phyloP scores from a whole-genome alignment of 352 stramenopile species.

The Hyaloperonospora arabidopsidis region DNA sequence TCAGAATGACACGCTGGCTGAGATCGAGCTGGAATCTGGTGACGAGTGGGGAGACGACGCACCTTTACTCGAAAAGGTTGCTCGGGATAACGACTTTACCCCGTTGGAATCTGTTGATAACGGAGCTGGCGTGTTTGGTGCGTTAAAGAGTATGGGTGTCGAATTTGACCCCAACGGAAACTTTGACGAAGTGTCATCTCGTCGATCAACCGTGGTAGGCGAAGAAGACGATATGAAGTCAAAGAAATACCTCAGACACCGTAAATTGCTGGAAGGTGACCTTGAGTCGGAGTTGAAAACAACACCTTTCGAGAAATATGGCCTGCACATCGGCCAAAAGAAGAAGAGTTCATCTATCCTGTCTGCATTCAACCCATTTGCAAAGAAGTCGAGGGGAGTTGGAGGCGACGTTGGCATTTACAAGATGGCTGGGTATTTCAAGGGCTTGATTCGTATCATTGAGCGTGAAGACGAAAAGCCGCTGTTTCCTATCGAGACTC shows the following conservation, averaged over 20 bases:
- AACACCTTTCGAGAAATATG: slow-evolving; percentile 87
- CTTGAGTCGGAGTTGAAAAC: slow-evolving; percentile 72
- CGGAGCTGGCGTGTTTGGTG: slow-evolving; percentile 78
- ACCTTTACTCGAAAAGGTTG: slow-evolving; percentile 32
- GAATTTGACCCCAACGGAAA: slow-evolving; percentile 60
- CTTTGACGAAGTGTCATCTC: slow-evolving; percentile 50
- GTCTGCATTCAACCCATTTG: slow-evolving; percentile 58
- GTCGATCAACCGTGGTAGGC: slow-evolving; percentile 36
- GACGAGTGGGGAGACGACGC: slow-evolving; percentile 52
- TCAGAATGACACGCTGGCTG: slow-evolving; percentile 54
- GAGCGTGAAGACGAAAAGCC: slow-evolving; percentile 74
- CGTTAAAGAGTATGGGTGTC: slow-evolving; percentile 78
- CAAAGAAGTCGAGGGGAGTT: slow-evolving; percentile 45
- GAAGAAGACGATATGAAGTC: slow-evolving; percentile 58
- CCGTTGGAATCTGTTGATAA: slow-evolving; percentile 52
- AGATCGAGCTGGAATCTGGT: slow-evolving; percentile 59
- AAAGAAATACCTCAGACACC: slow-evolving; percentile 75
- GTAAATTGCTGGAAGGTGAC: slow-evolving; percentile 54
- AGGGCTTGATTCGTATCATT: slow-evolving; percentile 87
- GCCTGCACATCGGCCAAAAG: slow-evolving; percentile 72
- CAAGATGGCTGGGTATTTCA: slow-evolving; percentile 84
- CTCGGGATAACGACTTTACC: slow-evolving; percentile 18
- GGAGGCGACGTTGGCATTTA: slow-evolving; percentile 44
- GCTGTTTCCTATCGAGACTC: slow-evolving; percentile 53
- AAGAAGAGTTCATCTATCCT: slow-evolving; percentile 63